Base-by-base conservation (phyloP, 331 rosid genomes). In the Erythrophleum ivorense region DNA sequence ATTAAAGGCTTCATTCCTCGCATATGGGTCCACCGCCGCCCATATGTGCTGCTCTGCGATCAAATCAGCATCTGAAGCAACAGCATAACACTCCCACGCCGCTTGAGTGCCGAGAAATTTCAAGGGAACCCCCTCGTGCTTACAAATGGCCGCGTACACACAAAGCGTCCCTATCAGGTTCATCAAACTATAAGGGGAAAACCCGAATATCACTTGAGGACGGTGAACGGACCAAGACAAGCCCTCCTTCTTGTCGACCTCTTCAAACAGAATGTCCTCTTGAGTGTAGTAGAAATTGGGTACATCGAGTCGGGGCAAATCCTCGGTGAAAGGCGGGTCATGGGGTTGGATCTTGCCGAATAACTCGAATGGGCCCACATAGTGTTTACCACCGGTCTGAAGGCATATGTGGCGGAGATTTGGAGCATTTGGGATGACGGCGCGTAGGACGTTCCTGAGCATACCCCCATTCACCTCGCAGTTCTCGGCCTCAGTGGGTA, bases 11-110 rank as follows among this genome's bases (percentile, higher is more conserved):
- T 92, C 97, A 59, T 92, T 90, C 72, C 69, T 71, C 6, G 94
- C 92, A 81, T 88, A 84, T 5, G 97, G 94, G 31, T 92, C 94
- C 80, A 92, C 91, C 76, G 91, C 92, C 3, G 91, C 92, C 97
- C 94, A 90, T 34, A 92, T 92, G 0, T 87, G 94, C 75, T 87
- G 97, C 85, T 89, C 94, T 2, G 92, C 94, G 7, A 88, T 84
- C 85, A 90, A 84, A 86, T 91, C 92, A 0, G 89, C 91, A 70
- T 90, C 94, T 3, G 90, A 87, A n/a, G 78, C 89, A 41, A 34
- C 63, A 4, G 75, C 8, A 49, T 84, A 89, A 45, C 71, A 5
- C 66, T 90, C 93, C 97, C 97, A 90, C 6, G 88, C 88, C 43
- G 18, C 80, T 54, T 78, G 90, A 0, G 71, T 73, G 3, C 97